phyloP scores from a whole-genome alignment of 1,284 basidiomycete genomes.

The Ganoderma sinense region DNA sequence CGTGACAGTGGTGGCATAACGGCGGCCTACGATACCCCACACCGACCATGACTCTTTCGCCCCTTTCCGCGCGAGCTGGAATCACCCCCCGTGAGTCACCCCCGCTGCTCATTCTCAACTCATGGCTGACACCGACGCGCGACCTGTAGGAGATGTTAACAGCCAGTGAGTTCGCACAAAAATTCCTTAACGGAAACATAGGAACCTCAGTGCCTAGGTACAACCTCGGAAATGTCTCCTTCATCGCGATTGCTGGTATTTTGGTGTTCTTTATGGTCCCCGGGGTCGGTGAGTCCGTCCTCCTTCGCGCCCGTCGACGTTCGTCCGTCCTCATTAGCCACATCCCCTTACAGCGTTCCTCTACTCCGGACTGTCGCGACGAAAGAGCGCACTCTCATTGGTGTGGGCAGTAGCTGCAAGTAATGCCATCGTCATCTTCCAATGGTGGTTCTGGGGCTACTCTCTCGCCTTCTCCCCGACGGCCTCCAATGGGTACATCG shows the following conservation, averaged over 20 bases:
- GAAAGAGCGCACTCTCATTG: conserved; percentile 75
- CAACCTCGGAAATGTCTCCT: conserved; percentile 78
- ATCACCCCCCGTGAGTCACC: conserved; percentile 21
- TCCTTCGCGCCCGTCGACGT: not conserved
- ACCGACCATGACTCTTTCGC: conserved; percentile 7
- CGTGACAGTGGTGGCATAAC: conserved; percentile 16
- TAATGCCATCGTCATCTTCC: conserved; percentile 86
- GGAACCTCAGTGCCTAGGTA: conserved; percentile 44
- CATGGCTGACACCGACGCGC: conserved; percentile 6
- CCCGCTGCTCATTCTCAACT: not conserved
- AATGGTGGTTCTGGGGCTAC: conserved; percentile 92
- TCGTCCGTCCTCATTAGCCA: not conserved
- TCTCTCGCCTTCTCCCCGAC: conserved; percentile 82
- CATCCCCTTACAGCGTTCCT: conserved; percentile 65
- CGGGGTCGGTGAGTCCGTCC: conserved; percentile 60
- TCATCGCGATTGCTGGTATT: conserved; percentile 81
- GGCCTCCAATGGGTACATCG: conserved; percentile 82
- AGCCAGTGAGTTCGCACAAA: conserved; percentile 23
- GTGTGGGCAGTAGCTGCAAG: conserved; percentile 76
- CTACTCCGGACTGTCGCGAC: conserved; percentile 86
- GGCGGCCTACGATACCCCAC: conserved; percentile 19
- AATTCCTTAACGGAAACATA: not conserved
- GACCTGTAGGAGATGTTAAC: conserved; percentile 20
- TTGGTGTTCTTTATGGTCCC: conserved; percentile 87
- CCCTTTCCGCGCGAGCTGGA: conserved; percentile 10